A percentile compares a stretch with the other conserved stretches of the same genome.
phyloP scores from a whole-genome alignment of 129 eudicot species.

The Deinandra increscens region DNA sequence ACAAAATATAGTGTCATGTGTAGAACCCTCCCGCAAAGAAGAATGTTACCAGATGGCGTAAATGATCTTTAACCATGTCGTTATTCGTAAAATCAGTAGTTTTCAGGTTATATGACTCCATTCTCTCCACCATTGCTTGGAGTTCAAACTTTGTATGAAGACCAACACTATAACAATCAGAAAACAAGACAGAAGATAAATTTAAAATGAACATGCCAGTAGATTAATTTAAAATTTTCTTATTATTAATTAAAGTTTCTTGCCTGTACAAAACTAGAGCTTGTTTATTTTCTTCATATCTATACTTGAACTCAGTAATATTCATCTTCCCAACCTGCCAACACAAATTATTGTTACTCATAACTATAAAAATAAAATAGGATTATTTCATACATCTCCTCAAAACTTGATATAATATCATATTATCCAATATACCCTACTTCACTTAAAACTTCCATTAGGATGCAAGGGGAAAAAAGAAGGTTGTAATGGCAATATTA shows the following conservation, averaged over 20 bases:
- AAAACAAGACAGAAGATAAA: slow-evolving; percentile 6
- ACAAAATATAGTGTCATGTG: too few relatives aligned
- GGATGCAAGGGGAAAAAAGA: background rate
- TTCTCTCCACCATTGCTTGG: slow-evolving; percentile 70
- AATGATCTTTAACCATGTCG: slow-evolving; percentile 95
- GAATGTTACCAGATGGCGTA: slow-evolving; percentile 78
- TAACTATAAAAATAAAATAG: background rate
- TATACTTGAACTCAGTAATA: slow-evolving; percentile 87
- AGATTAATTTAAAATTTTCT: background rate
- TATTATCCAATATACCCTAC: background rate
- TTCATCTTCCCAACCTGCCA: slow-evolving; percentile 85
- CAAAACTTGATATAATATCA: background rate
- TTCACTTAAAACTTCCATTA: background rate
- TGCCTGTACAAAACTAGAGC: slow-evolving; percentile 93
- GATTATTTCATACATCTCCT: background rate
- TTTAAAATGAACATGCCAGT: background rate
- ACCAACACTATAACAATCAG: slow-evolving; percentile 75
- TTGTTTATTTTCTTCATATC: slow-evolving; percentile 58
- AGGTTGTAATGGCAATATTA: background rate
- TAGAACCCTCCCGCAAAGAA: background rate
- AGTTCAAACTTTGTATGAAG: slow-evolving; percentile 81
- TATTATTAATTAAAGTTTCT: slow-evolving; percentile 21
- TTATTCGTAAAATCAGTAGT: slow-evolving; percentile 76
- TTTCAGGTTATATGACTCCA: slow-evolving; percentile 71
- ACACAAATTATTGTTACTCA: slow-evolving; percentile 17